These are phyloP conservation scores for Psidium guajava DNA, from an alignment of 345 rosid species.

Conservation along the genomic window DNA sequence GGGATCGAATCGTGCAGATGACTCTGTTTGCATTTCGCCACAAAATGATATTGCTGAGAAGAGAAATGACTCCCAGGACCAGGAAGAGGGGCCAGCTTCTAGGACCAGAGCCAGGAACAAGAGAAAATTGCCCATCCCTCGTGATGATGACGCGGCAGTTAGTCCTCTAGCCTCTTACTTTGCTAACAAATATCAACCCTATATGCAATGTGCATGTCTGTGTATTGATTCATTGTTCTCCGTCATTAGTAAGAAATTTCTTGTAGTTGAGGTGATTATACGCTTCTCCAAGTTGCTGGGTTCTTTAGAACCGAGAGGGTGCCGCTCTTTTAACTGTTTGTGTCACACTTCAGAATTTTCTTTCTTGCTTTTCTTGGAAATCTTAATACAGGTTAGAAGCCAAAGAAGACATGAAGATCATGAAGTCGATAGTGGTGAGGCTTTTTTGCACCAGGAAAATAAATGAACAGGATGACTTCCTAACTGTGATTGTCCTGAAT, in stretches of 20 bases:
- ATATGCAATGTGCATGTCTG: not conserved
- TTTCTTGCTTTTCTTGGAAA: not conserved
- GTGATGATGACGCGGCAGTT: not conserved
- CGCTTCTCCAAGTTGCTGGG: not conserved
- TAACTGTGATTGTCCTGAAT: not conserved
- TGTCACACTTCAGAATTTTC: not conserved
- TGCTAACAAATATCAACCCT: not conserved
- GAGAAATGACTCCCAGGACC: not conserved
- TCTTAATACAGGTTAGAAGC: not conserved
- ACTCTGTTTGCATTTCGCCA: not conserved
- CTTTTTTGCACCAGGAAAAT: not conserved
- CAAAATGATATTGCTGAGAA: not conserved
- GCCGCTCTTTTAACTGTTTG: not conserved
- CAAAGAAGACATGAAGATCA: not conserved
- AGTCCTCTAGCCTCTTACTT: not conserved
- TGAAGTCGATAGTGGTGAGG: not conserved
- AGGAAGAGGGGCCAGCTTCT: not conserved
- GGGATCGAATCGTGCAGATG: slow-evolving; percentile 7
- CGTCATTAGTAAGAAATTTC: not conserved
- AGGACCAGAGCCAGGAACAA: not conserved
- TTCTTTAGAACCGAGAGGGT: not conserved
- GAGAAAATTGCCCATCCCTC: not conserved
- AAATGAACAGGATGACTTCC: not conserved
- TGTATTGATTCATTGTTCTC: not conserved
- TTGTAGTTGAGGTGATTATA: not conserved